A percentile compares a stretch with the other conserved stretches of the same genome.
Evolutionary conservation across 306 rosid genomes (phyloP).

Genomic region (Ormosia emarginata): DNA sequence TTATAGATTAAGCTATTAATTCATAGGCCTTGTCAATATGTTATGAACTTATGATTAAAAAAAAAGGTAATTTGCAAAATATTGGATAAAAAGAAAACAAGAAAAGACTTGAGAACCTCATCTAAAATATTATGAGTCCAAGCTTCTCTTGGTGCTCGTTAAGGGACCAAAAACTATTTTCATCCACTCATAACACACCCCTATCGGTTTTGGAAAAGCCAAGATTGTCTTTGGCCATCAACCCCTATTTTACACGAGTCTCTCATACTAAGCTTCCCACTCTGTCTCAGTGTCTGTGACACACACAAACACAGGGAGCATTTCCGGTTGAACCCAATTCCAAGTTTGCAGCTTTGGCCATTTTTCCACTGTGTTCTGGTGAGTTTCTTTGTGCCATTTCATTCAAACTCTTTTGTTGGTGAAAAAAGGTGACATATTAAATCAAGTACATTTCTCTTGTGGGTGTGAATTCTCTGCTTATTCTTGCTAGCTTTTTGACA

Average conservation of each 20-base stretch:
- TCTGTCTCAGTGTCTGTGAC: slow-evolving; percentile 14
- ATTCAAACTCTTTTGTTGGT: background rate
- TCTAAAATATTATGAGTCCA: slow-evolving; percentile 25
- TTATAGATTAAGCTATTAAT: background rate
- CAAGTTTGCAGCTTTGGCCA: slow-evolving; percentile 27
- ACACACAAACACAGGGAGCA: background rate
- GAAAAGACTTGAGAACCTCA: slow-evolving; percentile 20
- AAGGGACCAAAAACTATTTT: slow-evolving; percentile 53
- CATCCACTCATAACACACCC: slow-evolving; percentile 80
- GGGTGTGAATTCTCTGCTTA: background rate
- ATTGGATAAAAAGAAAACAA: background rate
- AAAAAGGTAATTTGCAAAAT: background rate
- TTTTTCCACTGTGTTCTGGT: slow-evolving; percentile 43
- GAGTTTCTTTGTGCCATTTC: slow-evolving; percentile 12
- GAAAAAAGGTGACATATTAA: background rate
- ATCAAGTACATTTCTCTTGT: background rate
- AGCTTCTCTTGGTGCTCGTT: slow-evolving; percentile 50
- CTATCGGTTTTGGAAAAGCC: slow-evolving; percentile 80
- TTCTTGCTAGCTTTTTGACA: background rate
- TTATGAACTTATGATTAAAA: background rate
- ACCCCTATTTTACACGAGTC: slow-evolving; percentile 33
- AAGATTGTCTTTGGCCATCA: slow-evolving; percentile 31
- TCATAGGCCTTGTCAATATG: background rate
- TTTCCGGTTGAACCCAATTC: slow-evolving; percentile 28
- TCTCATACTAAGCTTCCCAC: slow-evolving; percentile 8